Percentiles rank a stretch among this genome's conserved stretches.
Evolutionary conservation across 1,284 basidiomycete genomes (phyloP).

Genomic region (Irpex sp.): DNA sequence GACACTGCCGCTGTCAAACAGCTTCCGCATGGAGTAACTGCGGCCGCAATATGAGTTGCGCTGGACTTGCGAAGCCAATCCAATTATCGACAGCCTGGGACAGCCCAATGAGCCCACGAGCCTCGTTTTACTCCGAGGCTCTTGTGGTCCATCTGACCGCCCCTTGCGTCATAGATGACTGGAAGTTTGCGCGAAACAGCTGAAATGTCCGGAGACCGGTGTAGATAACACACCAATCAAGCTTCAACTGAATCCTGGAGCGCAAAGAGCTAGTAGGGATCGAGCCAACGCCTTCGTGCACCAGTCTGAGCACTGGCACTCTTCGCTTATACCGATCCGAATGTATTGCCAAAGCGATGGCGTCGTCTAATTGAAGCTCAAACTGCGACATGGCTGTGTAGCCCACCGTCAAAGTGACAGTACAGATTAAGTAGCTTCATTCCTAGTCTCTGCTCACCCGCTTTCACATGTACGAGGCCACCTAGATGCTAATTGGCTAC

Average conservation of each 20-base stretch:
- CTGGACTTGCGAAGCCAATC: neutral
- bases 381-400: no score
- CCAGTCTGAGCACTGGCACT: no score
- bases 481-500: no score
- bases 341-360: no score
- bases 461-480: no score
- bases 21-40: conserved; percentile 1
- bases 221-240: conserved; percentile 4
- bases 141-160: neutral
- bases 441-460: no score
- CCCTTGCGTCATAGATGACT: neutral
- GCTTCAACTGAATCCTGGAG: neutral
- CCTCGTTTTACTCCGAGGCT: neutral
- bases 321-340: no score
- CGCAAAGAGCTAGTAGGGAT: neutral
- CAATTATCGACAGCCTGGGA: neutral
- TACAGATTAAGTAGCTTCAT: no score
- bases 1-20: neutral
- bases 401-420: no score
- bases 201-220: conserved; percentile 5
- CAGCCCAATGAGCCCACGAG: neutral
- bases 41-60: neutral
- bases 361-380: no score
- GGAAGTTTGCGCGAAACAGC: neutral
- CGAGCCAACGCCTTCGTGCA: neutral